These are phyloP conservation scores for Kernera saxatilis DNA, from an alignment of 345 rosid species.

Conservation along the genomic window DNA sequence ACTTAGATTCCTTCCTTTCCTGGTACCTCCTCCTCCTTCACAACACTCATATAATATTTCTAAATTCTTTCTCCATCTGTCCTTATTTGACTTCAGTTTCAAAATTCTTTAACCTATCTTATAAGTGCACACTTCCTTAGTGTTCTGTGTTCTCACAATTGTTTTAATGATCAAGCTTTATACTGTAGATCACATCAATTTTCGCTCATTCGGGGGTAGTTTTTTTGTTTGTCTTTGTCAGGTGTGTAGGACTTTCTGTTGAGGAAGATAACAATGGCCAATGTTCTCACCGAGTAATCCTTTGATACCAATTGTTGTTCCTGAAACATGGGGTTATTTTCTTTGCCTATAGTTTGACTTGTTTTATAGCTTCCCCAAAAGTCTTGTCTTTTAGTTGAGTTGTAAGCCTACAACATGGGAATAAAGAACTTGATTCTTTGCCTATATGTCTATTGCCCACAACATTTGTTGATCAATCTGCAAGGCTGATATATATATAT, in stretches of 20 bases:
- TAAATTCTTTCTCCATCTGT: background rate
- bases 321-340: background rate
- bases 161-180: background rate
- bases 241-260: conserved; percentile 16
- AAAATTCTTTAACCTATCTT: background rate
- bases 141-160: background rate
- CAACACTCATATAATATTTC: background rate
- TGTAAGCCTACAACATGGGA: conserved; percentile 12
- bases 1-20: background rate
- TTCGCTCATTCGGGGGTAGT: background rate
- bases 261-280: conserved; percentile 2
- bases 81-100: background rate
- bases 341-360: conserved; percentile 1
- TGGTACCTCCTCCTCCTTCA: background rate
- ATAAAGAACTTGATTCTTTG: background rate
- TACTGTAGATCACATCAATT: background rate
- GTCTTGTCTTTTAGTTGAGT: background rate
- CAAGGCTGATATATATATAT: background rate
- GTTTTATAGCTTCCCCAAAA: background rate
- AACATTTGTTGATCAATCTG: background rate
- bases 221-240: conserved; percentile 15
- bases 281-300: background rate
- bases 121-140: background rate
- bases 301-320: background rate
- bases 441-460: background rate